Percentiles rank a stretch among this genome's conserved stretches.
Evolutionary conservation across 2,329 filamentous ascomycete species (phyloP).

Genomic region (Aspergillus japonicus): DNA sequence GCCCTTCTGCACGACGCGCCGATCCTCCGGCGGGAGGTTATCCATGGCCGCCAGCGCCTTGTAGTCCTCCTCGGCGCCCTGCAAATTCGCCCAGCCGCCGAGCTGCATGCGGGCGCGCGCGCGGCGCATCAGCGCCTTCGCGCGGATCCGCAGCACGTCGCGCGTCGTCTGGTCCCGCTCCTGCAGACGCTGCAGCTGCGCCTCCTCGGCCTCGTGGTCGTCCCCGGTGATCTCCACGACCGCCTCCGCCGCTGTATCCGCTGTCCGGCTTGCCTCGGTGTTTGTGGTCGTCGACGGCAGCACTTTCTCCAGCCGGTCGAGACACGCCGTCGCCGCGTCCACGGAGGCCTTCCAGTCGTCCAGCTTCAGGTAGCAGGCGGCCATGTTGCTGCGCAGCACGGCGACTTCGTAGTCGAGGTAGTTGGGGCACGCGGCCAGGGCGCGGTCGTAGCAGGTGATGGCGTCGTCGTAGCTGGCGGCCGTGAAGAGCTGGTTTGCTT

Average conservation of each 20-base stretch:
- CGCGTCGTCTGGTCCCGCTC: conserved; percentile 50
- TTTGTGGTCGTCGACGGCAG: conserved; percentile 42
- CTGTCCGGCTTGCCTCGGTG: conserved; percentile 14
- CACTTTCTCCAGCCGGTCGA: conserved; percentile 70
- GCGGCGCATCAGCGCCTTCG: conserved; percentile 78
- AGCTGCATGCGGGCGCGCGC: conserved; percentile 70
- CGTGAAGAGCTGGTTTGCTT: conserved; percentile 78
- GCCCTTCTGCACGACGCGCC: conserved; percentile 65
- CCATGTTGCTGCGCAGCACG: conserved; percentile 82
- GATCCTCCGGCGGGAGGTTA: conserved; percentile 66
- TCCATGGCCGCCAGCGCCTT: conserved; percentile 59
- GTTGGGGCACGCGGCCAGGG: conserved; percentile 72
- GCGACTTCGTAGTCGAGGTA: conserved; percentile 87
- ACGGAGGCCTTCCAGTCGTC: conserved; percentile 82
- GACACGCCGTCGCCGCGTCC: conserved; percentile 67
- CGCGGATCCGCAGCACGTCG: conserved; percentile 73
- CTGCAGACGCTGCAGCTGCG: conserved; percentile 44
- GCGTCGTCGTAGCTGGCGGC: conserved; percentile 71
- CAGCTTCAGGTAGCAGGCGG: conserved; percentile 83
- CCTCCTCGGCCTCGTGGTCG: conserved; percentile 41
- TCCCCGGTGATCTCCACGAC: conserved; percentile 53
- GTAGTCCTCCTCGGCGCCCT: conserved; percentile 80
- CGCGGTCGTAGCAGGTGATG: conserved; percentile 78
- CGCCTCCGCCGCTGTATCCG: conserved; percentile 13
- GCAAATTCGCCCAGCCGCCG: conserved; percentile 75